Evolutionary conservation across 345 rosid genomes (phyloP).

Genomic region (Euphorbia pulcherrima): DNA sequence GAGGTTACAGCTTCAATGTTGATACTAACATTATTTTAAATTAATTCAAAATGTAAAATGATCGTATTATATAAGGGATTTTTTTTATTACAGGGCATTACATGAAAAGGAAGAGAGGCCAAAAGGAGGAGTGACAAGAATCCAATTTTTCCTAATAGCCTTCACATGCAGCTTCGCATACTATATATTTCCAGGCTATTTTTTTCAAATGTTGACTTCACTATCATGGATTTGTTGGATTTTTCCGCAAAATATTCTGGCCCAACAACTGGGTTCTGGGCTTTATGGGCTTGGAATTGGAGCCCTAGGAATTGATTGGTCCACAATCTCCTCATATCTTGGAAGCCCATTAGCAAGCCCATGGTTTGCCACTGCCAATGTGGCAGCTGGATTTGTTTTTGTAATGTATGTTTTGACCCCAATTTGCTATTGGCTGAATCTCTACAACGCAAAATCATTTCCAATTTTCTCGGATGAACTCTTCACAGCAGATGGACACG

Average conservation of each 20-base stretch:
- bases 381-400: constrained; percentile 65
- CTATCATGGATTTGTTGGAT: constrained; percentile 95
- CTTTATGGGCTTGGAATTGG: constrained; percentile 83
- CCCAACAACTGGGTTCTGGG: constrained; percentile 93
- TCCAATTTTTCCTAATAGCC: constrained; percentile 78
- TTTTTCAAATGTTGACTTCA: constrained; percentile 77
- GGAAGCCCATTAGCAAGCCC: constrained; percentile 99
- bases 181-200: constrained; percentile 86
- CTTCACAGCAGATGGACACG: constrained; percentile 63
- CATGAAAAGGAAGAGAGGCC: constrained; percentile 81
- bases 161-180: constrained; percentile 82
- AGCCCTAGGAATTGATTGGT: constrained; percentile 82
- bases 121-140: constrained; percentile 71
- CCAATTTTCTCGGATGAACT: constrained; percentile 75
- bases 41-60: no score
- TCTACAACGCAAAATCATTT: constrained; percentile 75
- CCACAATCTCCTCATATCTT: constrained; percentile 86
- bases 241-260: constrained; percentile 61
- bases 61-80: no score
- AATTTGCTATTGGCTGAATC: constrained; percentile 64
- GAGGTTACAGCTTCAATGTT: no score
- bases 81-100: constrained; percentile 46
- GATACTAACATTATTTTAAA: no score
- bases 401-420: constrained; percentile 80
- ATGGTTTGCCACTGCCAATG: constrained; percentile 97